Conservation (phyloP, 768 basidiomycete species). For the Boletales sp. region DNA sequence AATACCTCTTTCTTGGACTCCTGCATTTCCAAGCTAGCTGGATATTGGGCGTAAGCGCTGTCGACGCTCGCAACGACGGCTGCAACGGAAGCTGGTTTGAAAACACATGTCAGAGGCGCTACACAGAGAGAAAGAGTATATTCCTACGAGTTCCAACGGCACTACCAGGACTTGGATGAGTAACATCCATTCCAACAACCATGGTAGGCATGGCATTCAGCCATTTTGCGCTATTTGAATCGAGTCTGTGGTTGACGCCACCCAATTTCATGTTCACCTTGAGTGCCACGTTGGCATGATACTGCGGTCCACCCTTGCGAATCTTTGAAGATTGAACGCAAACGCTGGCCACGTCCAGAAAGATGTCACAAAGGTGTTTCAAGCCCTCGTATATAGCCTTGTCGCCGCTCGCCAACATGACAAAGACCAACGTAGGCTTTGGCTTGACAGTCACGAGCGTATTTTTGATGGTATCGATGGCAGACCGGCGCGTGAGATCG, state of each 20-base stretch:
- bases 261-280: conserved; percentile 57
- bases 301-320: conserved; percentile 55
- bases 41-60: conserved; percentile 44
- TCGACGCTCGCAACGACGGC: conserved; percentile 53
- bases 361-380: conserved; percentile 51
- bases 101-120: neutral
- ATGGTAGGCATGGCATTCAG: conserved; percentile 42
- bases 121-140: neutral
- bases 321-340: conserved; percentile 75
- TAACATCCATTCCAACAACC: conserved; percentile 62
- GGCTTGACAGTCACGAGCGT: conserved; percentile 36
- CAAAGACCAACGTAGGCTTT: conserved; percentile 43
- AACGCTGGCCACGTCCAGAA: conserved; percentile 53
- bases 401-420: conserved; percentile 46
- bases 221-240: conserved; percentile 36
- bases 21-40: conserved; percentile 47
- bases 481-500: conserved; percentile 52
- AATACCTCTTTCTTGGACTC: conserved; percentile 65
- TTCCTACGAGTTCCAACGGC: conserved; percentile 43
- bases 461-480: conserved; percentile 44
- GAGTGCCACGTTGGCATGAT: conserved; percentile 53
- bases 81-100: conserved; percentile 41
- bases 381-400: conserved; percentile 48
- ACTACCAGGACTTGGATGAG: conserved; percentile 76
- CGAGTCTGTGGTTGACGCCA: conserved; percentile 48